Evolutionary conservation across 2,329 filamentous ascomycete genomes (phyloP), one percentile per base, ranked within the genome.

Genomic region (Escovopsis weberi): DNA sequence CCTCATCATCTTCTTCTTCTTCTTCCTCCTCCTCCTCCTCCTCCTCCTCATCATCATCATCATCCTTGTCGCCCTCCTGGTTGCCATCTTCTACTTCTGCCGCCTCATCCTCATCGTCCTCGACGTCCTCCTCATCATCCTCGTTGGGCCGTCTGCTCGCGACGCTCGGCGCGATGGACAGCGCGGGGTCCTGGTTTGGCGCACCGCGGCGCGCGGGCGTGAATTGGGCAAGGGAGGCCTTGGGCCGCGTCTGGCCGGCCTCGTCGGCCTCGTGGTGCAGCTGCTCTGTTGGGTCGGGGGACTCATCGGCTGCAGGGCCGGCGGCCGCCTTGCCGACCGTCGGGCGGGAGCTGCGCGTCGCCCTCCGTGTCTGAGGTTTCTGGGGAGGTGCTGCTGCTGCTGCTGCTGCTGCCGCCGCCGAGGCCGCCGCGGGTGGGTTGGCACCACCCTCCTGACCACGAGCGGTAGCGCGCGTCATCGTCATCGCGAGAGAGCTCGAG

Each of bases 141-240:
- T 44, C 45, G 35, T 42, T 48, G 12, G 39, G 39, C 18, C 51
- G 50, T 19, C 45, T 39, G 10, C 47, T 43, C 9, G 47, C 48
- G 9, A 53, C 47, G 40, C 49, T 52, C 8, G 28, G 28, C 28
- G 28, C 28, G 11, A 32, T 32, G 28, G 12, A 41, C 40, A 23
- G 42, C 32, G 15, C 43, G 45, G 8, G 36, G 46, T 12, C 44
- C 44, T 26, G 44, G 32, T 26, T 23, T 28, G 26, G 48, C 28
- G 15, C 37, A 19, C n/a, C 43, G 53, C 38, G 54, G 49, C n/a
- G 51, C 54, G 23, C 55, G 53, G 12, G 52, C 49, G 34, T 55
- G 37, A 11, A 45, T 39, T 1, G 48, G 48, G 30, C 33, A 28
- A 41, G 38, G 23, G 30, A 12, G 12, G 30, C 18, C 12, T 40